These are phyloP conservation scores for Fusarium sp. DNA, from an alignment of 2,329 filamentous ascomycete genomes.

Conservation along the genomic window DNA sequence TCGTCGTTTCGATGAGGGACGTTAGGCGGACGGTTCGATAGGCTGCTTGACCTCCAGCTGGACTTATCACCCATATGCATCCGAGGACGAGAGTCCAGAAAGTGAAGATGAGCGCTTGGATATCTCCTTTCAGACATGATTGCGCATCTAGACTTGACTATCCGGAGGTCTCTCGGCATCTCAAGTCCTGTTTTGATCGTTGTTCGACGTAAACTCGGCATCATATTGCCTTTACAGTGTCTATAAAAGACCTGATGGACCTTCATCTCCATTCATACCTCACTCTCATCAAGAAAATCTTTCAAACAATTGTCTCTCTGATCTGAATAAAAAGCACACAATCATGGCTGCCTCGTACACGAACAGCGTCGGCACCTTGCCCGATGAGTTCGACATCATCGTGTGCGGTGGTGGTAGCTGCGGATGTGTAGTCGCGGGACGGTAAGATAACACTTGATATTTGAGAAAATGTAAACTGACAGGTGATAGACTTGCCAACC, in stretches of 20 bases:
- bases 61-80: neutral
- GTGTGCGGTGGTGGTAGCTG: constrained; percentile 77
- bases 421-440: constrained; percentile 64
- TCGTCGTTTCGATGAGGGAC: neutral
- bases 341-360: constrained; percentile 35
- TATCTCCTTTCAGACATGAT: constrained; percentile 21
- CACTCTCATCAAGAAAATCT: neutral
- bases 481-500: constrained; percentile 69
- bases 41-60: neutral
- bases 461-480: neutral
- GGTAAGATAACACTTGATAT: neutral
- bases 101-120: constrained; percentile 14
- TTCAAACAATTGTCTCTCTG: neutral
- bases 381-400: constrained; percentile 83
- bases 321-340: constrained; percentile 12
- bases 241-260: constrained; percentile 24
- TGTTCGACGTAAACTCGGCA: neutral
- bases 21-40: neutral
- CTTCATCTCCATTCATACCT: neutral
- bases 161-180: constrained; percentile 39
- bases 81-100: neutral
- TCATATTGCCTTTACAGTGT: neutral
- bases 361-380: constrained; percentile 52
- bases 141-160: constrained; percentile 18
- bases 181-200: constrained; percentile 13